Evolutionary conservation across 805 yeast genomes (phyloP), one percentile per base, ranked within the genome.

Genomic region (Cyberlindnera samutprakarnensis): DNA sequence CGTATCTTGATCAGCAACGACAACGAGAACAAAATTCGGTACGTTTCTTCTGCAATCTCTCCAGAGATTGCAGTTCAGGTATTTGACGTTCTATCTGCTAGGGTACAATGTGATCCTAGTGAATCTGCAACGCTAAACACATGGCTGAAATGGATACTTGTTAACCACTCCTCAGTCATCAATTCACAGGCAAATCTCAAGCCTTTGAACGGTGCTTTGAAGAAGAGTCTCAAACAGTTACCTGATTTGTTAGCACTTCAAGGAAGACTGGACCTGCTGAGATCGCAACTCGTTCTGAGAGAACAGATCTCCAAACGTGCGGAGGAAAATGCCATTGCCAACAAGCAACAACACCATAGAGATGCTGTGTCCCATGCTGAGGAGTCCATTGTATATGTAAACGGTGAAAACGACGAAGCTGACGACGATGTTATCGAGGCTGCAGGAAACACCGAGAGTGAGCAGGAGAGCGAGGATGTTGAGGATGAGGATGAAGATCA

Each of bases 61-160:
- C 63, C 70, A 7, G 51, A 57, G 1, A 58, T 62, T 19, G 65
- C 72, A 2, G 49, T 62, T 2, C 41, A 46, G 5, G 44, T 81
- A 3, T 66, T 75, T 46, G 73, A 63, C 42, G 53, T 54, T 25
- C 54, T 72, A 18, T 66, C 72, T 4, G 61, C 61, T 23, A 57
- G 63, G 30, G 55, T 78, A 27, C 64, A 75, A 4, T 56, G 62
- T 16, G 49, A 60, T 14, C 70, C 72, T 15, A 51, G 59, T 18
- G 59, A 70, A 28, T 62, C 75, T 6, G 50, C 56, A 28, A 38
- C 34, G 45, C 56, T 58, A 36, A 58, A 66, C 28, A 47, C 60
- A 9, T 90, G 96, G 96, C 63, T 88, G 32, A 82, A 83, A 54
- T 85, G 92, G 86, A 45, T 84, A 13, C 59, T 88, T 37, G 66